Evolutionary conservation across 1,284 basidiomycete species (phyloP).

Genomic region (Irpex sp.): DNA sequence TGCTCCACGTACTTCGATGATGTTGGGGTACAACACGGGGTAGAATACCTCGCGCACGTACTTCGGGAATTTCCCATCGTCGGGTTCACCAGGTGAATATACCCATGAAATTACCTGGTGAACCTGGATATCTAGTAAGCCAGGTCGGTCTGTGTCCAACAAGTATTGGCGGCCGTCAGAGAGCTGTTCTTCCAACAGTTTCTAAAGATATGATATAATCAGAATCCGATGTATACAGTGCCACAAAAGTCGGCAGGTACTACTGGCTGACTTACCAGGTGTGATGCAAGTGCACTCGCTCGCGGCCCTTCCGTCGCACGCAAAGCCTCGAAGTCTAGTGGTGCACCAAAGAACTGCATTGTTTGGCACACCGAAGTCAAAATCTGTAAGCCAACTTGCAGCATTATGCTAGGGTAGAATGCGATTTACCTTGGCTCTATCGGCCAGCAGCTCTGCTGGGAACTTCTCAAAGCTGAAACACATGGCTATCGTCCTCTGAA

Average conservation of each 20-base stretch:
- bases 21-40: neutral
- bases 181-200: neutral
- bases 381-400: too few species aligned
- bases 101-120: neutral
- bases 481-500: neutral
- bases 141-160: neutral
- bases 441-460: neutral
- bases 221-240: neutral
- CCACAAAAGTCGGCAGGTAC: neutral
- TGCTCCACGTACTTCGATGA: neutral
- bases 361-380: conserved; percentile 11
- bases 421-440: conserved; percentile 17
- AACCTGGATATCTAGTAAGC: neutral
- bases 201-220: neutral
- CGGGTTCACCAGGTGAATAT: neutral
- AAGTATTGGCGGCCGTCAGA: neutral
- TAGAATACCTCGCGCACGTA: neutral
- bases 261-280: conserved; percentile 29
- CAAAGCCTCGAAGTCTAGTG: conserved; percentile 32
- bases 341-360: conserved; percentile 19
- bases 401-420: too few species aligned
- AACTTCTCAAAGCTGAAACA: neutral
- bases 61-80: neutral
- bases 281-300: conserved; percentile 32
- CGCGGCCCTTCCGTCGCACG: conserved; percentile 26